Evolutionary conservation across 2,329 filamentous ascomycete genomes (phyloP).

Genomic region (Hypoxylon sp.): DNA sequence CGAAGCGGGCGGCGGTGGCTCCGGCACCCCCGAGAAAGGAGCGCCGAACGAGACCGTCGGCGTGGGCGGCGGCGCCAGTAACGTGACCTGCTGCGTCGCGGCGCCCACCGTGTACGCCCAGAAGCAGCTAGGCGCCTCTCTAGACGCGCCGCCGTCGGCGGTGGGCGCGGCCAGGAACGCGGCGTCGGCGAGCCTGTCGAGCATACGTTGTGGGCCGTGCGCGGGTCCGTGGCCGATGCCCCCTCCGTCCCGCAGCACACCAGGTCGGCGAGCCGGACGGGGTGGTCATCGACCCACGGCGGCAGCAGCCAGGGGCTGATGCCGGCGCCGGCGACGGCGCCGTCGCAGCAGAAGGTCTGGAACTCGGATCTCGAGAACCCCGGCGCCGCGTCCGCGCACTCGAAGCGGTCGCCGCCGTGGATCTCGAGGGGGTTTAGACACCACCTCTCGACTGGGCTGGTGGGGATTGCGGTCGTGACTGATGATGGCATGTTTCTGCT

Average conservation of each 20-base stretch:
- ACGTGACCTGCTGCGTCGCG: slow-evolving; percentile 14
- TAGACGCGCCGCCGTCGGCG: slow-evolving; percentile 19
- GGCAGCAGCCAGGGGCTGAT: slow-evolving; percentile 15
- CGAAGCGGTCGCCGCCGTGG: slow-evolving; percentile 5
- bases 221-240: slow-evolving; percentile 1
- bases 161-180: slow-evolving; percentile 24
- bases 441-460: slow-evolving; percentile 19
- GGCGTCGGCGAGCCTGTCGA: slow-evolving; percentile 23
- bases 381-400: slow-evolving; percentile 18
- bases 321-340: slow-evolving; percentile 18
- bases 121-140: slow-evolving; percentile 21
- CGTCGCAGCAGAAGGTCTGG: slow-evolving; percentile 35
- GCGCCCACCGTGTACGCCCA: slow-evolving; percentile 21
- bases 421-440: neutral
- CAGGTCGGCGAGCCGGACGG: slow-evolving; percentile 25
- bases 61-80: slow-evolving; percentile 13
- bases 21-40: neutral
- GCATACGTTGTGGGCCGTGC: slow-evolving; percentile 16
- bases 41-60: slow-evolving; percentile 14
- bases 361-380: slow-evolving; percentile 19
- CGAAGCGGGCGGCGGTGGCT: neutral
- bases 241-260: slow-evolving; percentile 24
- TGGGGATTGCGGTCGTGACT: slow-evolving; percentile 28
- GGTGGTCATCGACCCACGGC: neutral
- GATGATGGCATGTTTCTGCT: slow-evolving; percentile 21